Base-by-base conservation (phyloP, 1,284 basidiomycete species). In the Rhodotorula glutinis region DNA sequence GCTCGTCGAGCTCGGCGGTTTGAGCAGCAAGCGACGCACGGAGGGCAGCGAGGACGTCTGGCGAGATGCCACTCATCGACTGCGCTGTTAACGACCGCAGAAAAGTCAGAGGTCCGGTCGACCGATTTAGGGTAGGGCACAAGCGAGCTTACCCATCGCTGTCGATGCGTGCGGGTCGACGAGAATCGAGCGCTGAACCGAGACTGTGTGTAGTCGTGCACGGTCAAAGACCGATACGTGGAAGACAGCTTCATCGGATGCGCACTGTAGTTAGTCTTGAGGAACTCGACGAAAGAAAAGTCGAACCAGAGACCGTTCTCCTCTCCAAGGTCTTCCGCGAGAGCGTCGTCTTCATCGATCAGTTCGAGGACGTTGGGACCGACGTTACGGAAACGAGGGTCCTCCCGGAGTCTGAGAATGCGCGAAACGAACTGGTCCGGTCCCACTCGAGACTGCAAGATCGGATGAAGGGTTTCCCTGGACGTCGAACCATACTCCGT, bases 221-320 rank as follows among this genome's bases (percentile, higher is more conserved):
- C n/a, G 10, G 11, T 25, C 49, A 44, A 56, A 53, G n/a, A 11
- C 33, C 33, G n/a, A 38, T 5, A 38, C 11, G 33, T 38, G 5
- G 33, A 38, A 38, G 5, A 7, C 7, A 38, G 11, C 33, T 38
- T 38, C 33, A 38, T 38, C 33, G 33, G 11, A 38, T 3, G 82
- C 90, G 77, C 74, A 94, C 93, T 91, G 75, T 92, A 95, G 77
- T 95, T 93, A 61, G 91, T 92, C 80, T 98, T 97, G 89, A 92
- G 94, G 78, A 98, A 98, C 79, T 98, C 95, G n/a, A 97, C 88
- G 80, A 98, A 98, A 3, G 88, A 85, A 92, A 93, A 98, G 77
- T 98, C 93, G 77, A 98, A 91, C 95, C 94, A 98, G 43, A 97
- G 82, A 77, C 94, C 94, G n/a, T 86, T 86, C 73, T 90, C 89